Evolutionary conservation across 805 yeast species (phyloP).

Genomic region (Torulaspora franciscae): DNA sequence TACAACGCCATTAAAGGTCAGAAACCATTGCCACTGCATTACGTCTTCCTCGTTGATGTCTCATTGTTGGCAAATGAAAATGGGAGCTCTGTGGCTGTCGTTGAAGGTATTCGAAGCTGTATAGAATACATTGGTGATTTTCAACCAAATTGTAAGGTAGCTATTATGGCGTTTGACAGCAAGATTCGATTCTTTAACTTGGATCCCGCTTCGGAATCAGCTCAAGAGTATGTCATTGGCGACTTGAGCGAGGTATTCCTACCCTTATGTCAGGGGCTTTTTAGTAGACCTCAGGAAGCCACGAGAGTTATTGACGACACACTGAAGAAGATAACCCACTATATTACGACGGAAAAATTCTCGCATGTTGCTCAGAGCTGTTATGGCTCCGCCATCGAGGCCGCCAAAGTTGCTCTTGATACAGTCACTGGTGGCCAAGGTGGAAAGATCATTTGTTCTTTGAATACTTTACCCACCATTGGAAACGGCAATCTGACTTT

Average conservation of each 20-base stretch:
- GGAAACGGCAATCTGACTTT: slow-evolving; percentile 70
- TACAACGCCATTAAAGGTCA: slow-evolving; percentile 50
- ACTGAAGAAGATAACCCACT: slow-evolving; percentile 44
- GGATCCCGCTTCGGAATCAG: slow-evolving; percentile 48
- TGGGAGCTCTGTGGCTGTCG: slow-evolving; percentile 49
- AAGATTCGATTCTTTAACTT: slow-evolving; percentile 69
- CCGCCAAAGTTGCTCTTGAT: slow-evolving; percentile 58
- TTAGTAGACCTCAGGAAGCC: slow-evolving; percentile 72
- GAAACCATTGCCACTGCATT: slow-evolving; percentile 51
- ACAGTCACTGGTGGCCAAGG: slow-evolving; percentile 54
- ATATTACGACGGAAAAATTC: slow-evolving; percentile 33
- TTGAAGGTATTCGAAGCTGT: slow-evolving; percentile 63
- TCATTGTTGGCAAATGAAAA: slow-evolving; percentile 56
- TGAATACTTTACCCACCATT: slow-evolving; percentile 68
- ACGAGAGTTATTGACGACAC: slow-evolving; percentile 60
- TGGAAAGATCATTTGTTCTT: slow-evolving; percentile 71
- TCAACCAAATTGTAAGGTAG: slow-evolving; percentile 48
- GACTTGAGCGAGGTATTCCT: slow-evolving; percentile 60
- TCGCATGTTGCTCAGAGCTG: slow-evolving; percentile 50
- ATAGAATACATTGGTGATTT: slow-evolving; percentile 36
- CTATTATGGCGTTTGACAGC: slow-evolving; percentile 73
- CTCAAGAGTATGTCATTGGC: slow-evolving; percentile 55
- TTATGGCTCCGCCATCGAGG: slow-evolving; percentile 71
- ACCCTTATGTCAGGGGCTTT: slow-evolving; percentile 74
- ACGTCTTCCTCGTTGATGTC: slow-evolving; percentile 70